Percentiles rank a stretch among this genome's conserved stretches.
Conservation (phyloP, 169 alveolate species). For the Eimeria necatrix region DNA sequence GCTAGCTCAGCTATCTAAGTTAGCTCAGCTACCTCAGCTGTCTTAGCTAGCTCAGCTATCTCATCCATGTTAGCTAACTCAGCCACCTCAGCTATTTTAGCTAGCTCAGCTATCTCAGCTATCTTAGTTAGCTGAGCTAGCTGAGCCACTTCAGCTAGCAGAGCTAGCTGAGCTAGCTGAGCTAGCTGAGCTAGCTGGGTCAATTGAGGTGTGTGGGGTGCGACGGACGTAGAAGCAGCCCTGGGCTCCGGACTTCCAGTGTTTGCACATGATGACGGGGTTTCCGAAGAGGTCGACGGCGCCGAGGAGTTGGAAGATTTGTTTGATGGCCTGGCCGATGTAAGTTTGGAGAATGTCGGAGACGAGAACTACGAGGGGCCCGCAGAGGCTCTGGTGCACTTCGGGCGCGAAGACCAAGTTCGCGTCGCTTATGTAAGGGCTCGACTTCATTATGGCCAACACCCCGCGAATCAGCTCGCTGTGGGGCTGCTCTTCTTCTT, state of each 20-base stretch:
- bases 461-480: slow-evolving; percentile 79
- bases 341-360: slow-evolving; percentile 70
- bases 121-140: too few relatives aligned
- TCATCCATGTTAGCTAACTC: too few relatives aligned
- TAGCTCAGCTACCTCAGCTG: too few relatives aligned
- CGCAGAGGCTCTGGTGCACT: slow-evolving; percentile 73
- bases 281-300: slow-evolving; percentile 79
- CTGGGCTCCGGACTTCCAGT: slow-evolving; percentile 77
- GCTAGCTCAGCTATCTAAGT: too few relatives aligned
- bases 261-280: slow-evolving; percentile 76
- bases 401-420: slow-evolving; percentile 75
- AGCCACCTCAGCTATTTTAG: too few relatives aligned
- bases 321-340: slow-evolving; percentile 79
- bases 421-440: slow-evolving; percentile 82
- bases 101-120: too few relatives aligned
- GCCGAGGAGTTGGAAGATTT: slow-evolving; percentile 73
- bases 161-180: too few relatives aligned
- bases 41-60: too few relatives aligned
- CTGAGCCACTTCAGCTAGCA: too few relatives aligned
- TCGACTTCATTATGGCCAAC: slow-evolving; percentile 72
- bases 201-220: too few relatives aligned
- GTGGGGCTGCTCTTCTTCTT: slow-evolving; percentile 79
- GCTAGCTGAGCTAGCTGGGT: too few relatives aligned
- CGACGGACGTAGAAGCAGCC: slow-evolving; percentile 37
- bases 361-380: slow-evolving; percentile 71